Percentiles rank a stretch among this genome's conserved stretches.
Conservation (phyloP, 2,329 filamentous ascomycete species). For the Cordyceps javanica region DNA sequence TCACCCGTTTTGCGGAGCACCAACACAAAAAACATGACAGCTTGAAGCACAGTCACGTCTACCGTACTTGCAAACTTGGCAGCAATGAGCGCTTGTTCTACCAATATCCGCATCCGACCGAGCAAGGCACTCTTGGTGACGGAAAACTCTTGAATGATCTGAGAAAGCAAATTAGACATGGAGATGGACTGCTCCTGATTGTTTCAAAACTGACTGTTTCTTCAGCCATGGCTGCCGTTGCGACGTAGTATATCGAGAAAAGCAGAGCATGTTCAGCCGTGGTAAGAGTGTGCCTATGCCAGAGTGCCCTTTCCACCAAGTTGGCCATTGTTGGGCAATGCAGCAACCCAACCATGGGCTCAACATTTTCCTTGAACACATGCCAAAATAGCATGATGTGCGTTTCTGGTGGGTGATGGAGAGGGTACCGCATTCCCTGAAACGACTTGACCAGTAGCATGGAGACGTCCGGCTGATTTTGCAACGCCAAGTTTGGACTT, state of each 20-base stretch:
- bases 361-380: constrained; percentile 4
- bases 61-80: constrained; percentile 6
- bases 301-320: neutral
- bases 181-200: too few relatives aligned
- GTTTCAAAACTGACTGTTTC: neutral
- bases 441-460: constrained; percentile 7
- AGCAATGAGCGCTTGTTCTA: constrained; percentile 8
- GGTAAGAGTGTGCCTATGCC: neutral
- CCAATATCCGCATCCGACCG: constrained; percentile 2
- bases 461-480: neutral
- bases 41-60: neutral
- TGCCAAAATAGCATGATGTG: constrained; percentile 5
- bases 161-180: neutral
- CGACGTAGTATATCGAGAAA: constrained; percentile 2
- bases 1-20: constrained; percentile 9
- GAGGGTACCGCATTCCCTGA: neutral
- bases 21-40: neutral
- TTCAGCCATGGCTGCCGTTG: neutral
- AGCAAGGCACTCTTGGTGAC: constrained; percentile 1
- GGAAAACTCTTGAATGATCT: constrained; percentile 4
- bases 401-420: constrained; percentile 1
- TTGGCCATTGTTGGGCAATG: neutral
- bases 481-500: neutral
- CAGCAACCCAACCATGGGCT: neutral
- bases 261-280: neutral